A percentile compares a stretch with the other conserved stretches of the same genome.
These are phyloP conservation scores for Xylariaceae sp. DNA, from an alignment of 2,329 filamentous ascomycete genomes.

Conservation along the genomic window DNA sequence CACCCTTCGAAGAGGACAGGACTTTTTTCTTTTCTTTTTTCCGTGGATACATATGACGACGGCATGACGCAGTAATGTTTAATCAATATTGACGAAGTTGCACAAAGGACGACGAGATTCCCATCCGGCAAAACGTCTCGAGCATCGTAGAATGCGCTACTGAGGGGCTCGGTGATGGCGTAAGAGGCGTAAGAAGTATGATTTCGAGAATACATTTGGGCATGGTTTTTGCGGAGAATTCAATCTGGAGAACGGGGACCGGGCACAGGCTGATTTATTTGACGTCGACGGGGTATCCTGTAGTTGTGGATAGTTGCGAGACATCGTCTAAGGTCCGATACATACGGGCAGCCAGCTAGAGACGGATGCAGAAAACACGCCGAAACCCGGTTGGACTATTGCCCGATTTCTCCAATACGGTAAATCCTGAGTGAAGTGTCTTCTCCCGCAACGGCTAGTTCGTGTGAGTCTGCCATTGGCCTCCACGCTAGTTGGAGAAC, in stretches of 20 bases:
- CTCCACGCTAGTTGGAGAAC: constrained; percentile 67
- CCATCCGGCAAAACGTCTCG: too few species aligned
- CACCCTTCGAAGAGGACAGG: too few species aligned
- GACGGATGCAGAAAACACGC: background rate
- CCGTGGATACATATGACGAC: too few species aligned
- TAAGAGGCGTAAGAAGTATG: constrained; percentile 1
- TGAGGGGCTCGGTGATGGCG: background rate
- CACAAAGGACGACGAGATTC: too few species aligned
- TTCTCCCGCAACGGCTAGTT: constrained; percentile 53
- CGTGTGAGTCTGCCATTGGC: constrained; percentile 36
- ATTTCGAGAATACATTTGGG: background rate
- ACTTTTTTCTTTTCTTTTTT: too few species aligned
- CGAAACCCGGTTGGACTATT: constrained; percentile 11
- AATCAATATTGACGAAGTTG: too few species aligned
- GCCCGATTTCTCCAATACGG: constrained; percentile 31
- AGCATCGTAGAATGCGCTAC: background rate
- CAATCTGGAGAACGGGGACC: too few species aligned
- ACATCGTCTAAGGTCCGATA: too few species aligned
- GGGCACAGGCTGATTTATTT: too few species aligned
- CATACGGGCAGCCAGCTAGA: too few species aligned
- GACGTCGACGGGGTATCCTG: too few species aligned
- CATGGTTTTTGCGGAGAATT: background rate
- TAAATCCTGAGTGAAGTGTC: constrained; percentile 58
- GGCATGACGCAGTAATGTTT: constrained; percentile 22
- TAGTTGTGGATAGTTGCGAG: too few species aligned